Evolutionary conservation across 495 filamentous ascomycete species (phyloP).

Genomic region (Bathelium albidoporum): DNA sequence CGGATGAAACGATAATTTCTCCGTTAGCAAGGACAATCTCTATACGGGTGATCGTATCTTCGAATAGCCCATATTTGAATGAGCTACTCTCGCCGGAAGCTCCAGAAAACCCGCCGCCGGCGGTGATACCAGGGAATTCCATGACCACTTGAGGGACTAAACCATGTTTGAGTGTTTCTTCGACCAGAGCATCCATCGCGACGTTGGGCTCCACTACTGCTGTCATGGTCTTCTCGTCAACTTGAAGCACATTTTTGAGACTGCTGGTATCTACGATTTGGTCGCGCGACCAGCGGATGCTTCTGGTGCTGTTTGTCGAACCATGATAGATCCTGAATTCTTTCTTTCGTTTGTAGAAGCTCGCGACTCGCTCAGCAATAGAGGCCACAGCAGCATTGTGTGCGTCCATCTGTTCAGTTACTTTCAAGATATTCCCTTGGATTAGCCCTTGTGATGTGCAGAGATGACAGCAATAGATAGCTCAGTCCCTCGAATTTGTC

Average conservation of each 20-base stretch:
- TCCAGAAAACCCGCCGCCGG: constrained; percentile 52
- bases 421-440: too few species aligned
- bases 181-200: constrained; percentile 52
- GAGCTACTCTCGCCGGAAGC: constrained; percentile 50
- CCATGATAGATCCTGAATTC: constrained; percentile 24
- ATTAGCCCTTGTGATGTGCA: too few species aligned
- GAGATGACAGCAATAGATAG: too few species aligned
- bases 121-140: constrained; percentile 52
- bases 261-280: constrained; percentile 47
- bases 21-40: constrained; percentile 52
- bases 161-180: constrained; percentile 40
- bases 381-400: constrained; percentile 9
- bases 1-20: constrained; percentile 35
- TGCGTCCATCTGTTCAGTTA: constrained; percentile 9
- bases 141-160: constrained; percentile 49
- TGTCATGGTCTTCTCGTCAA: constrained; percentile 30
- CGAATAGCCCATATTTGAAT: constrained; percentile 51
- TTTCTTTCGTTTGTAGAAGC: constrained; percentile 5
- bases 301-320: constrained; percentile 20
- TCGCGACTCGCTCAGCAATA: constrained; percentile 9
- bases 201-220: constrained; percentile 55
- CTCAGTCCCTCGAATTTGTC: neutral
- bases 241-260: constrained; percentile 26
- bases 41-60: constrained; percentile 42
- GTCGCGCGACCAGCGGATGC: constrained; percentile 19